Evolutionary conservation across 2,329 filamentous ascomycete genomes (phyloP).

Genomic region (Epichloe coenophiala): DNA sequence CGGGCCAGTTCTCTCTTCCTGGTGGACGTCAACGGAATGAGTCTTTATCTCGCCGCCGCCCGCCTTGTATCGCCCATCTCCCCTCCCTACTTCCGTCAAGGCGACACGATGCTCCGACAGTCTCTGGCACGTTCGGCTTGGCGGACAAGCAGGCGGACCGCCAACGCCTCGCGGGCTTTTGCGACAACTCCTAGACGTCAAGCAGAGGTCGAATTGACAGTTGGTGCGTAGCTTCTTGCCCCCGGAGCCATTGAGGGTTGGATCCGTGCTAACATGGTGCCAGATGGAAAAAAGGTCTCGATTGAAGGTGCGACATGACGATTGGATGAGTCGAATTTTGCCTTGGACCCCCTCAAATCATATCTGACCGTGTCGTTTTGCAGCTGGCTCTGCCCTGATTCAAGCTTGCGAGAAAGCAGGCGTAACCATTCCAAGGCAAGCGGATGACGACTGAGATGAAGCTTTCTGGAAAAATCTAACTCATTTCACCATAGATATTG

Average conservation of each 20-base stretch:
- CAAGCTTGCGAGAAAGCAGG: slow-evolving; percentile 99
- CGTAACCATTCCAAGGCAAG: slow-evolving; percentile 66
- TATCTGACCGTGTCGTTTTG: slow-evolving; percentile 25
- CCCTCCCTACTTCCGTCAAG: slow-evolving; percentile 34
- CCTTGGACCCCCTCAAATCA: neutral
- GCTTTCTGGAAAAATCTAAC: neutral
- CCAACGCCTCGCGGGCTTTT: slow-evolving; percentile 61
- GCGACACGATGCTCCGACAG: slow-evolving; percentile 56
- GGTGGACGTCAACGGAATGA: slow-evolving; percentile 27
- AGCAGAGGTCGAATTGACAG: slow-evolving; percentile 92
- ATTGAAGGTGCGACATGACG: slow-evolving; percentile 65
- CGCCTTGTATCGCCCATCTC: slow-evolving; percentile 20
- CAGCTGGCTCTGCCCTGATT: slow-evolving; percentile 91
- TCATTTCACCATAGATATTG: slow-evolving; percentile 57
- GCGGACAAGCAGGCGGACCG: slow-evolving; percentile 46
- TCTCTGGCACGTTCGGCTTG: slow-evolving; percentile 55
- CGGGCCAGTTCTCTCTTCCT: slow-evolving; percentile 22
- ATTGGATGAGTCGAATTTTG: slow-evolving; percentile 5
- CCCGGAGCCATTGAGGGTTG: slow-evolving; percentile 17
- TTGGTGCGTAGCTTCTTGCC: slow-evolving; percentile 44
- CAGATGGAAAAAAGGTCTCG: slow-evolving; percentile 95
- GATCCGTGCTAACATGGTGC: slow-evolving; percentile 18
- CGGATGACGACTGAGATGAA: neutral
- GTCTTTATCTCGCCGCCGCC: slow-evolving; percentile 22
- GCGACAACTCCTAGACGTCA: slow-evolving; percentile 63